Base-by-base conservation (phyloP, 2,329 filamentous ascomycete species). In the Verticillium klebahnii region DNA sequence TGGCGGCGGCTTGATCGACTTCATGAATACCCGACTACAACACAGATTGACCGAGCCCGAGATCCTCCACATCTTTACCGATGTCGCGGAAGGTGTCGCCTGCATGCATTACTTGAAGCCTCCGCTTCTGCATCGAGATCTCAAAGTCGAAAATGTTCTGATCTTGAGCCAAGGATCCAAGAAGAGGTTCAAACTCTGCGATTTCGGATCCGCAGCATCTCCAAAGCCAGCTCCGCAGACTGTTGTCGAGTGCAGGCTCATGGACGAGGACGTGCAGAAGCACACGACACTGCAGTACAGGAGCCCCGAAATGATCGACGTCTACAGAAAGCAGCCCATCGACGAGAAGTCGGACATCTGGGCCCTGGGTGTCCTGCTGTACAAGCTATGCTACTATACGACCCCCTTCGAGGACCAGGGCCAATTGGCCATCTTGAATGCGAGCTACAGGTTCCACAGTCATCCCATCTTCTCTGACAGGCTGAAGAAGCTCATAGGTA, bases 41-140 rank as follows among this genome's bases (percentile, higher is more conserved):
- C 93, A 99, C 75, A 90, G 95, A 58, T 82, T 99, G 75, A 99
- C 94, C 39, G 95, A 99, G 79, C 94, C 95, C 58, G 95, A 99
- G 81, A 97, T 99, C 69, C 81, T 99, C 69, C 90, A 93, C 80
- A 98, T 99, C 76, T 98, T 99, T 78, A 90, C 90, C 59, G 95
- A 99, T 74, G 92, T 97, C 61, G 91, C 93, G 57, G 94, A 98
- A 78, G 95, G 95, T 40, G 93, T 99, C 55, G 95, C 95, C 34
- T 97, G 93, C 74, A 99, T 99, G 95, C 95, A 99, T 78, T 99
- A 99, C 76, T 87, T 99, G 57, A 96, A 96, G 77, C 95, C 95
- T 5, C 88, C 95, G 58, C 79, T 99, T 61, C 82, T 99, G 62
- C 95, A 99, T 76, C 87, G 95, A 66, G 95, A 99, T 76, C 80